Evolutionary conservation across 1,284 basidiomycete species (phyloP), one percentile per base, ranked within the genome.

Genomic region (Cryptococcus sp.): DNA sequence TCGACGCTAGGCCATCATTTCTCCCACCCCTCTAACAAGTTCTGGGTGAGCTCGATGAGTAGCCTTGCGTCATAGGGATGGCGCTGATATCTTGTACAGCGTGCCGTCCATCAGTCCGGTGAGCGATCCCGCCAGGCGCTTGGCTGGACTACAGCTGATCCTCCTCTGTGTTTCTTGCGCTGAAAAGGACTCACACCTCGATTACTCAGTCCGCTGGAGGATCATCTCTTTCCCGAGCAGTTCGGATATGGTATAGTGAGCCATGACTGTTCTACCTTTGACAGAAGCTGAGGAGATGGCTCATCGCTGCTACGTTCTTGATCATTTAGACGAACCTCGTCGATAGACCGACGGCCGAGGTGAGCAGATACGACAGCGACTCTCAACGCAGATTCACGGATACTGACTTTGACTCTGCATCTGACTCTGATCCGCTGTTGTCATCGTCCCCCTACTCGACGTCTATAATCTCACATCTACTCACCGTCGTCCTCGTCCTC

Each of bases 1-100:
- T 85, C 87, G 0, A 79, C 81, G 53, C 77, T 82, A 5, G 88
- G 88, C 0, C 85, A 88, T 70, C 88, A 90, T 70, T 91, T 86
- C 69, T 86, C 84, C 0, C 84, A 86, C 65, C 85, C 84, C 1
- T 85, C 84, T 0, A 91, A 91, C 69, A 78, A 78, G 60, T 80
- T 77, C 58, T 80, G 76, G 75, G 72, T 73, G 45, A 51, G 70
- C 58, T 16, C 11, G 20, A 7, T 20, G n/a, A 20, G 22, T 30
- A 25, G 17, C 43, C 10, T 6, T 41, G 35, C 15, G 8, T 42
- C 23, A 39, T 45, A 25, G 23, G 13, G 8, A 25, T 47, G 47
- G 22, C n/a, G 30, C 17, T 47, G 27, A 45, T 22, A 20, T 22
- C 49, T 8, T 27, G 16, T 8, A 17, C 48, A 71, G 85, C 78